These are phyloP conservation scores for Zymoseptoria ardabiliae DNA, from an alignment of 2,329 filamentous ascomycete species.

Conservation along the genomic window DNA sequence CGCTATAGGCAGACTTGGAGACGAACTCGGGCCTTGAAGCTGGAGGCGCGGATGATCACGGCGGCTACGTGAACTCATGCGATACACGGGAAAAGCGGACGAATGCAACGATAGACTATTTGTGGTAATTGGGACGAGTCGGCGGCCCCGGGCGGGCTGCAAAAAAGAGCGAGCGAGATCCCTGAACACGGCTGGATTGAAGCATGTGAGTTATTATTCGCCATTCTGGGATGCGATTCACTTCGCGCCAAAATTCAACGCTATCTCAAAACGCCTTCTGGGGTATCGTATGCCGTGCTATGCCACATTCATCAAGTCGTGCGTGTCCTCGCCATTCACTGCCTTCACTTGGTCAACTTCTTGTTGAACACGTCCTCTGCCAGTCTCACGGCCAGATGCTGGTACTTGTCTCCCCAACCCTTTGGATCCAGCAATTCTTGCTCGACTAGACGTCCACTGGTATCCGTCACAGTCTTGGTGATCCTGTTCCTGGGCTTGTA, in stretches of 20 bases:
- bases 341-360: not conserved
- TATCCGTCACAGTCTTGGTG: conserved; percentile 1
- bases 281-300: not conserved
- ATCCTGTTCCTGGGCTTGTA: conserved; percentile 14
- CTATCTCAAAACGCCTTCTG: not conserved
- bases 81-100: not conserved
- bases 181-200: not conserved
- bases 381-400: conserved; percentile 21
- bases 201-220: not conserved
- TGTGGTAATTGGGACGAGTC: not conserved
- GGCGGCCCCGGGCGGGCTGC: not conserved
- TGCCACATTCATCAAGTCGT: not conserved
- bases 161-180: not conserved
- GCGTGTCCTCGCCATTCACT: not conserved
- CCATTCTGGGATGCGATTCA: not conserved
- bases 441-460: conserved; percentile 5
- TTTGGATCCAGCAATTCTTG: conserved; percentile 12
- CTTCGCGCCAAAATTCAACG: not conserved
- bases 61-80: not conserved
- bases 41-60: not conserved
- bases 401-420: conserved; percentile 22
- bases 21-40: not conserved
- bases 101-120: not conserved
- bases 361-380: conserved; percentile 9
- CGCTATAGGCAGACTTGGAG: not conserved